A percentile compares a stretch with the other conserved stretches of the same genome.
phyloP scores from a whole-genome alignment of 345 rosid species.

The Toxicodendron radicans region DNA sequence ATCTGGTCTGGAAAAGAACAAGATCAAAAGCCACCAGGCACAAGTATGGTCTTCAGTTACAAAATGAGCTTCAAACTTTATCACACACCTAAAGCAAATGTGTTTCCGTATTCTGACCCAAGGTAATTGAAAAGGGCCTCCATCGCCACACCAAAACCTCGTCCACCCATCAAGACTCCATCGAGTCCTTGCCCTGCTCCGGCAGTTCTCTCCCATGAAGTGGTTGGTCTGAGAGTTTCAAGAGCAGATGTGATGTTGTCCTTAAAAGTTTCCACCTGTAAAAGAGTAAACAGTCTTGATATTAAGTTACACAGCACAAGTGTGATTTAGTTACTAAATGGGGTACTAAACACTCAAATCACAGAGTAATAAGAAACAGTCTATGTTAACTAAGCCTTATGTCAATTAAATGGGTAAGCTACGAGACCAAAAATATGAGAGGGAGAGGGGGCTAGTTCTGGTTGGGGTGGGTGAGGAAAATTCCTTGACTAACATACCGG shows the following conservation, averaged over 20 bases:
- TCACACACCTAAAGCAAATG: constrained; percentile 83
- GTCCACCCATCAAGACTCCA: constrained; percentile 91
- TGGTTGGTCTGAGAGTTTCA: constrained; percentile 93
- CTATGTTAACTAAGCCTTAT: not conserved
- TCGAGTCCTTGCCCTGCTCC: constrained; percentile 78
- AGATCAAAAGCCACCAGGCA: not conserved
- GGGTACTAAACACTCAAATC: constrained; percentile 5
- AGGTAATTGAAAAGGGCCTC: constrained; percentile 89
- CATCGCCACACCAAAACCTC: constrained; percentile 98
- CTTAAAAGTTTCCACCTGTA: constrained; percentile 88
- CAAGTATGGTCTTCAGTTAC: not conserved
- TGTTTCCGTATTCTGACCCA: constrained; percentile 94
- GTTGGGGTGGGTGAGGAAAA: not conserved
- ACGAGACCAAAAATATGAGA: not conserved
- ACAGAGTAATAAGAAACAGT: not conserved
- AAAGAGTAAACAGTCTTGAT: constrained; percentile 14
- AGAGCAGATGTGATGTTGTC: constrained; percentile 88
- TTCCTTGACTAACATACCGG: constrained; percentile 52
- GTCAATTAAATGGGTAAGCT: not conserved
- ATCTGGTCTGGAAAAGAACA: constrained; percentile 10
- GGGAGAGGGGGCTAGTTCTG: not conserved
- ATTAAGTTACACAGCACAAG: not conserved
- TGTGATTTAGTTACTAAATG: not conserved
- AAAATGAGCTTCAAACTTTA: constrained; percentile 24
- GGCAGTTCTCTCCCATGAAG: constrained; percentile 93